phyloP scores from a whole-genome alignment of 805 yeast genomes.

The Kluyveromyces siamensis region DNA sequence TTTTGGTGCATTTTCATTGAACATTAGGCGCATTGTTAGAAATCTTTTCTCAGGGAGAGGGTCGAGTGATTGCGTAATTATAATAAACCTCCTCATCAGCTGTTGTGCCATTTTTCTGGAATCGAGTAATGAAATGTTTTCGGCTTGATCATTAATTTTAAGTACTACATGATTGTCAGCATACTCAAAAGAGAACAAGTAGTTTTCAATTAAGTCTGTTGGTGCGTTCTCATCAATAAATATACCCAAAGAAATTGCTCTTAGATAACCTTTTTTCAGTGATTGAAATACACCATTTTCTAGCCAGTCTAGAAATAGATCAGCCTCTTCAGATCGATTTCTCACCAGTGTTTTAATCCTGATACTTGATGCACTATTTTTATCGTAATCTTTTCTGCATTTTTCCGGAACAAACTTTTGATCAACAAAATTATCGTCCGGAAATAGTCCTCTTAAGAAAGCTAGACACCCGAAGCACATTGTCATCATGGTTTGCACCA shows the following conservation, averaged over 20 bases:
- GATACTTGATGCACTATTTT: conserved; percentile 27
- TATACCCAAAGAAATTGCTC: conserved; percentile 39
- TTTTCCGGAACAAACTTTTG: conserved; percentile 35
- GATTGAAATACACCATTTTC: conserved; percentile 42
- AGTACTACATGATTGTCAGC: conserved; percentile 22
- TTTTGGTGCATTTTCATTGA: conserved; percentile 38
- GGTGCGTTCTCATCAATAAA: conserved; percentile 37
- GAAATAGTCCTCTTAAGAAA: conserved; percentile 47
- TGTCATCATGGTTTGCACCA: conserved; percentile 39
- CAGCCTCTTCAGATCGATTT: conserved; percentile 40
- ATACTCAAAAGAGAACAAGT: conserved; percentile 41
- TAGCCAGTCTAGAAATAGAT: conserved; percentile 43
- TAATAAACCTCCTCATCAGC: conserved; percentile 42
- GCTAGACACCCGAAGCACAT: conserved; percentile 52
- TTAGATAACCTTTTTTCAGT: conserved; percentile 33
- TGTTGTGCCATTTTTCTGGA: conserved; percentile 40
- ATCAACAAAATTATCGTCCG: conserved; percentile 45
- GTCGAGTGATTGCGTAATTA: conserved; percentile 45
- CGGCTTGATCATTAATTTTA: conserved; percentile 13
- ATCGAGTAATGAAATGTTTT: conserved; percentile 23
- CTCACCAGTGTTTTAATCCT: conserved; percentile 40
- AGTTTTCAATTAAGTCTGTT: conserved; percentile 38
- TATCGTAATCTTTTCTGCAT: conserved; percentile 19
- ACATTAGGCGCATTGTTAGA: conserved; percentile 40
- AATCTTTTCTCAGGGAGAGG: conserved; percentile 40